These are phyloP conservation scores for Circinella umbellata DNA, from an alignment of 371 early-diverging fungal species.

Conservation along the genomic window DNA sequence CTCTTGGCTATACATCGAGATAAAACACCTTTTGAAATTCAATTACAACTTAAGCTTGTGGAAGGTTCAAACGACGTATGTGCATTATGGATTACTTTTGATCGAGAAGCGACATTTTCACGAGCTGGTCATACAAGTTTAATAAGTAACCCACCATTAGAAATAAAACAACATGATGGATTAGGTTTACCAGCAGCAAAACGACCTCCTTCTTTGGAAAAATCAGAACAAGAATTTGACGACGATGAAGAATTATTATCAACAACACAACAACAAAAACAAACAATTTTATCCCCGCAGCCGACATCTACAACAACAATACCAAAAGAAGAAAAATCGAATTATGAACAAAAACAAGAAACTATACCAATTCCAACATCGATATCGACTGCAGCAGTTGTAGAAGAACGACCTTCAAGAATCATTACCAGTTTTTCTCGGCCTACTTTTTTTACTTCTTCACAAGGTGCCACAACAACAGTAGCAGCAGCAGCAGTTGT, in stretches of 20 bases:
- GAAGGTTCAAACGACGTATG: conserved; percentile 56
- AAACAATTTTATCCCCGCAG: neutral
- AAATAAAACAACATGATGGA: conserved; percentile 27
- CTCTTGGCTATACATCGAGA: conserved; percentile 70
- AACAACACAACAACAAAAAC: conserved; percentile 8
- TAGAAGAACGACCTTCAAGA: conserved; percentile 13
- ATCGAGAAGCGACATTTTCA: conserved; percentile 61
- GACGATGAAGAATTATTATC: neutral
- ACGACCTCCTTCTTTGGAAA: neutral
- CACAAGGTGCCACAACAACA: neutral
- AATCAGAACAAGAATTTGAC: neutral
- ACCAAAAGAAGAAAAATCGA: neutral
- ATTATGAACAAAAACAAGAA: neutral
- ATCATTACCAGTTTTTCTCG: conserved; percentile 25
- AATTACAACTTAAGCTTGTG: conserved; percentile 66
- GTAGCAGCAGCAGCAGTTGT: neutral
- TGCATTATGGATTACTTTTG: conserved; percentile 76
- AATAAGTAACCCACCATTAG: conserved; percentile 11
- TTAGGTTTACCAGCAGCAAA: conserved; percentile 22
- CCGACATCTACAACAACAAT: too few relatives aligned
- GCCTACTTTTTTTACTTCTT: conserved; percentile 15
- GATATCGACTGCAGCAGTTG: neutral
- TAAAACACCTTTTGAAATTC: conserved; percentile 63
- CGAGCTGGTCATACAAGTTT: conserved; percentile 35
- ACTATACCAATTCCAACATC: too few relatives aligned